phyloP scores from a whole-genome alignment of 495 filamentous ascomycete species.

The Neurospora discreta region DNA sequence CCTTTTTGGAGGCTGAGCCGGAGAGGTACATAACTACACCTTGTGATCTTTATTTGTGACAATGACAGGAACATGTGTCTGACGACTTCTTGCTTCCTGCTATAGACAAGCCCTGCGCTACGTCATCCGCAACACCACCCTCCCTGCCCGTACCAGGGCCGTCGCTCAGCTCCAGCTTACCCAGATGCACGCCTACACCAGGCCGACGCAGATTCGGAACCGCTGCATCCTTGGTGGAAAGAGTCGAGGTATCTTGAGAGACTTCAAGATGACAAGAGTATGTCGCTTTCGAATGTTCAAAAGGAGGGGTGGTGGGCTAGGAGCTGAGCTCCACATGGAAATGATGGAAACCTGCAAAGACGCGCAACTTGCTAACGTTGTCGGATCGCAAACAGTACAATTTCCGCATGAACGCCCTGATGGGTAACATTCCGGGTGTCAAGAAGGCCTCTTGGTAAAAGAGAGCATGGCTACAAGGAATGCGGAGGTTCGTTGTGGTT shows the following conservation, averaged over 20 bases:
- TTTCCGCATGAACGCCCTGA: constrained; percentile 80
- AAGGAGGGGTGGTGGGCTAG: neutral
- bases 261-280: constrained; percentile 87
- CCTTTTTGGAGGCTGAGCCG: constrained; percentile 72
- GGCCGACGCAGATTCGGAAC: constrained; percentile 86
- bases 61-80: neutral
- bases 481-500: neutral
- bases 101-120: constrained; percentile 89
- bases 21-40: constrained; percentile 53
- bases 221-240: constrained; percentile 83
- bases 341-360: neutral
- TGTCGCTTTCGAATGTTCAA: constrained; percentile 19
- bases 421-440: constrained; percentile 83
- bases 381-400: constrained; percentile 51
- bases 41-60: neutral
- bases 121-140: constrained; percentile 81
- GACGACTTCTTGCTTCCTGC: neutral
- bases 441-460: constrained; percentile 90
- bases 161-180: constrained; percentile 86
- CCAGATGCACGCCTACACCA: constrained; percentile 90
- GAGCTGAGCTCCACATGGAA: neutral
- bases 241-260: constrained; percentile 71
- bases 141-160: constrained; percentile 68
- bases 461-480: neutral
- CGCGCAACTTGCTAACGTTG: constrained; percentile 16